phyloP scores from a whole-genome alignment of 805 yeast genomes.

The Suhomyces vadensis region DNA sequence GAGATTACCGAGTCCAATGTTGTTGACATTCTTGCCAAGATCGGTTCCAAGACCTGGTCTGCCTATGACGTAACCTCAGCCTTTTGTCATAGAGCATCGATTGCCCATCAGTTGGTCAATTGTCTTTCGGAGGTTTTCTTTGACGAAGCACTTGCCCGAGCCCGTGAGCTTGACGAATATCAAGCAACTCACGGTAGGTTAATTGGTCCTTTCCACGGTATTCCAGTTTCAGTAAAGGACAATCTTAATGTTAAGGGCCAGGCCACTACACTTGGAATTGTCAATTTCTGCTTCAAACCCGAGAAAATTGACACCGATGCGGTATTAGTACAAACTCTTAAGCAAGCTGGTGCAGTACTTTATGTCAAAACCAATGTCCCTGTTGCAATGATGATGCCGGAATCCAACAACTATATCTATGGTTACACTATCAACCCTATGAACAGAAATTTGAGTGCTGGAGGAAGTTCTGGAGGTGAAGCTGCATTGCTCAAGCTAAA shows the following conservation, averaged over 20 bases:
- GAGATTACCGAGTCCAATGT: constrained; percentile 42
- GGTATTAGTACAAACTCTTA: constrained; percentile 40
- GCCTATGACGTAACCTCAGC: constrained; percentile 52
- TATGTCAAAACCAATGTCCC: constrained; percentile 57
- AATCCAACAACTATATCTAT: constrained; percentile 44
- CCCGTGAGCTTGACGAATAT: constrained; percentile 25
- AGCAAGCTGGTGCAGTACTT: constrained; percentile 53
- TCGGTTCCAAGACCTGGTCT: constrained; percentile 31
- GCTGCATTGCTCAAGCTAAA: constrained; percentile 46
- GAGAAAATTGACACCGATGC: constrained; percentile 35
- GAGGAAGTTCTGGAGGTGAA: constrained; percentile 59
- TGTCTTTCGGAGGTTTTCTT: constrained; percentile 40
- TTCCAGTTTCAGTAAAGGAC: constrained; percentile 42
- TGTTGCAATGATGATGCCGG: constrained; percentile 51
- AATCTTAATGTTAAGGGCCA: constrained; percentile 48
- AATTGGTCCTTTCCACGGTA: constrained; percentile 32
- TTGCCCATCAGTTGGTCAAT: constrained; percentile 55
- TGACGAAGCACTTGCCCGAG: constrained; percentile 27
- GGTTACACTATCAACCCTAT: constrained; percentile 51
- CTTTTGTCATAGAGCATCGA: constrained; percentile 57
- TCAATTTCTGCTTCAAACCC: constrained; percentile 42
- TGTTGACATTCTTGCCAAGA: constrained; percentile 25
- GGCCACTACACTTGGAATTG: constrained; percentile 51
- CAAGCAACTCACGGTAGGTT: constrained; percentile 17
- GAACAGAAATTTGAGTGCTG: constrained; percentile 44